Conservation (phyloP, 495 filamentous ascomycete species). For the Penicillium alfredii region DNA sequence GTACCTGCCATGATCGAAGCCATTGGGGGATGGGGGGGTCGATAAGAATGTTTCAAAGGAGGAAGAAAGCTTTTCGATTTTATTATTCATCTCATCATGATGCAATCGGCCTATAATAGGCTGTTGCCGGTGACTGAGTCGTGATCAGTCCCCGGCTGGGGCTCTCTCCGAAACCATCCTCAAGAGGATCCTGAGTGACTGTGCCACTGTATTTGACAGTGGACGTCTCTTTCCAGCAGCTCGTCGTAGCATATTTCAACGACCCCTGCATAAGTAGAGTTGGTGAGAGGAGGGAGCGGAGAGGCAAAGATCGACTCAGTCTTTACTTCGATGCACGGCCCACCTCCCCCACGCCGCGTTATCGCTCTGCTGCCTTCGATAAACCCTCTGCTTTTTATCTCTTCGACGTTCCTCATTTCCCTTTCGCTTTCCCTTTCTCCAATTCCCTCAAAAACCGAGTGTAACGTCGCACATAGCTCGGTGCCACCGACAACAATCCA, state of each 20-base stretch:
- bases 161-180: too few species aligned
- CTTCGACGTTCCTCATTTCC: not conserved
- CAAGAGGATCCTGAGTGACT: too few species aligned
- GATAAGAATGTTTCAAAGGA: not conserved
- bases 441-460: not conserved
- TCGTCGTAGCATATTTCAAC: too few species aligned
- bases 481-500: conserved; percentile 11
- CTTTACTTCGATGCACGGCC: conserved; percentile 9
- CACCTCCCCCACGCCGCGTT: conserved; percentile 21
- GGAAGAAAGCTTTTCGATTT: too few species aligned
- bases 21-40: conserved; percentile 25
- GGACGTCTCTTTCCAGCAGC: too few species aligned
- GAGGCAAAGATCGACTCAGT: too few species aligned
- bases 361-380: conserved; percentile 22
- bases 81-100: not conserved
- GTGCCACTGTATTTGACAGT: too few species aligned
- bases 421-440: not conserved
- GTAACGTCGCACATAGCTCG: conserved; percentile 6
- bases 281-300: conserved; percentile 13
- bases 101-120: too few species aligned
- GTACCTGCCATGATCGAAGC: conserved; percentile 30
- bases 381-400: too few species aligned
- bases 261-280: not conserved
- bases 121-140: too few species aligned
- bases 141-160: too few species aligned